Conservation (phyloP, 1,139 yeast genomes). For the Debaryomyces subglobosus region DNA sequence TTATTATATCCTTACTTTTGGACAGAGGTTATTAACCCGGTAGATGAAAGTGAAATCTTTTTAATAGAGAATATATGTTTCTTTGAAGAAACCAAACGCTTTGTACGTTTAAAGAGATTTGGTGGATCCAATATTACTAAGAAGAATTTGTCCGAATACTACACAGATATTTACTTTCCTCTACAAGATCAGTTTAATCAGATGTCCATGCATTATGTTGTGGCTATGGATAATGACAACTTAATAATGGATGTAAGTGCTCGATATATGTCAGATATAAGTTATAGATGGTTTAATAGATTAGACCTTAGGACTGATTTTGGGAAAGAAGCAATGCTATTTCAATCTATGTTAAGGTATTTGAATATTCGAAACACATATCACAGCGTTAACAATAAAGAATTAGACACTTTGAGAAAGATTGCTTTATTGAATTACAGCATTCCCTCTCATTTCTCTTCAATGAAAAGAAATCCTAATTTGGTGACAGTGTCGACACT, state of each 20-base stretch:
- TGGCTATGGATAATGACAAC: slow-evolving; percentile 24
- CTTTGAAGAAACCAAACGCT: slow-evolving; percentile 33
- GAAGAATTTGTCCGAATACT: slow-evolving; percentile 12
- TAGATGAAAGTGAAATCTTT: slow-evolving; percentile 28
- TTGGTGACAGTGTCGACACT: slow-evolving; percentile 29
- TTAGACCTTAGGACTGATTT: slow-evolving; percentile 35
- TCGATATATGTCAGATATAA: slow-evolving; percentile 37
- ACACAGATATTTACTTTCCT: slow-evolving; percentile 28
- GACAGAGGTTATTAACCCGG: slow-evolving; percentile 43
- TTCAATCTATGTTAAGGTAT: slow-evolving; percentile 27
- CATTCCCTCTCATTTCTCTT: slow-evolving; percentile 31
- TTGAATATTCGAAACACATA: slow-evolving; percentile 20
- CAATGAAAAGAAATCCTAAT: slow-evolving; percentile 37
- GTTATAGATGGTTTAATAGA: slow-evolving; percentile 35
- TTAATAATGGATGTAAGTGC: slow-evolving; percentile 36
- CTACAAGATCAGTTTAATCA: slow-evolving; percentile 27
- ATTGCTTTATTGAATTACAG: slow-evolving; percentile 30
- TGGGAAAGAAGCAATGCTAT: slow-evolving; percentile 32
- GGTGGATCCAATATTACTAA: not conserved
- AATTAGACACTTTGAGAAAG: slow-evolving; percentile 25
- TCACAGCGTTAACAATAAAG: slow-evolving; percentile 16
- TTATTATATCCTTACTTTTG: slow-evolving; percentile 43
- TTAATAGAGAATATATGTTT: slow-evolving; percentile 37
- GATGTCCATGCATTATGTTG: slow-evolving; percentile 41
- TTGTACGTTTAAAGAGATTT: slow-evolving; percentile 26